Base-by-base conservation (phyloP, 129 eudicot species). In the Rutidosis leptorrhynchoides region DNA sequence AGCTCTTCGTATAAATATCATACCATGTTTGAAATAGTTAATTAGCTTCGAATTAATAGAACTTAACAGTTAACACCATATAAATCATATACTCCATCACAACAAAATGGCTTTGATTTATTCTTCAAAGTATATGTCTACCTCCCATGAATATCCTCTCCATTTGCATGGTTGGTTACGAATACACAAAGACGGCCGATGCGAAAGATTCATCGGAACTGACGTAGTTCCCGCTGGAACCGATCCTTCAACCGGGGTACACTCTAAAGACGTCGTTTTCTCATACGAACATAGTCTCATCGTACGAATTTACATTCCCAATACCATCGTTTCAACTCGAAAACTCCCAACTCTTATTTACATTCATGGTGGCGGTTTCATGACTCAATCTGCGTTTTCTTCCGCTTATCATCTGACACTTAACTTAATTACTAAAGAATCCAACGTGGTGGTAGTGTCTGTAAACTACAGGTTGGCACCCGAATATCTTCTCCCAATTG, bases 401-500 rank as follows among this genome's bases (percentile, higher is more conserved):
- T 28, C 77, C 0, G 10, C 49, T 2, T 71, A 77, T 62, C 90
- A 81, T 15, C 52, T 5, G 2, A 65, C 69, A 46, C 67, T 84
- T 35, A 84, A 81, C 29, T 8, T 12, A 10, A 69, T 84, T 2
- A 80, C 71, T 1, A 8, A 68, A 0, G 28, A 66, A 32, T 78
- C 83, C 24, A 64, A 68, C 30, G 73, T 81, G 3, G 27, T 81
- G 1, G 69, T 67, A 0, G 74, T 80, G 7, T 77, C 83, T 0
- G 81, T 77, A 0, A 69, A 84, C 35, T 84, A 84, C 33, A 59
- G 85, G 42, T 26, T 77, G 11, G 83, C 85, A 1, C 89, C 89
- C 0, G 83, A 80, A 21, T 22, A 70, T 60, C 83, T 59, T n/a
- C 54, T 80, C 2, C 85, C 85, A 1, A 68, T 22, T 0, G 64